phyloP scores from a whole-genome alignment of 495 filamentous ascomycete genomes.

The Aspergillus baeticus region DNA sequence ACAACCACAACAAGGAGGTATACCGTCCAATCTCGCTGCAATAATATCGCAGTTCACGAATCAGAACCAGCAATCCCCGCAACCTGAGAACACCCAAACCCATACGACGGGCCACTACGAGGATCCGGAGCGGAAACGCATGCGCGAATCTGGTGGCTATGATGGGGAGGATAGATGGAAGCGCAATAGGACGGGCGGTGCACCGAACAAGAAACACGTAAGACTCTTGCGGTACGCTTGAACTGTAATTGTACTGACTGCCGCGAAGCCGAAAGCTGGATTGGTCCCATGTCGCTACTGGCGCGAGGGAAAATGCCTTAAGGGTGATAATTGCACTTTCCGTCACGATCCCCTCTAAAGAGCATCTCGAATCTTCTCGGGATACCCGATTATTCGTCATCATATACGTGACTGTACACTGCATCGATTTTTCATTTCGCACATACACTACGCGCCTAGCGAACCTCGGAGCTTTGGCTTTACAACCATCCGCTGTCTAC shows the following conservation, averaged over 20 bases:
- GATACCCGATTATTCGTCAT: neutral
- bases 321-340: conserved; percentile 84
- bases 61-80: conserved; percentile 32
- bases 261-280: conserved; percentile 37
- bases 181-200: conserved; percentile 34
- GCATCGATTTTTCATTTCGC: conserved; percentile 7
- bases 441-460: neutral
- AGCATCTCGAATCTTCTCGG: conserved; percentile 10
- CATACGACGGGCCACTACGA: conserved; percentile 29
- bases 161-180: conserved; percentile 38
- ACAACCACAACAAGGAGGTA: conserved; percentile 29
- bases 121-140: conserved; percentile 46
- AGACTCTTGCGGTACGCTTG: conserved; percentile 3
- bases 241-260: conserved; percentile 16
- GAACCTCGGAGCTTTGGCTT: conserved; percentile 4
- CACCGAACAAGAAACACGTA: conserved; percentile 37
- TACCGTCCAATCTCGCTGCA: conserved; percentile 44
- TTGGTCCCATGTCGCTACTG: conserved; percentile 72
- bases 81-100: conserved; percentile 17
- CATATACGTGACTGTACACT: conserved; percentile 1
- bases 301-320: conserved; percentile 73
- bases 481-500: neutral
- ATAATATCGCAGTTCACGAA: conserved; percentile 49
- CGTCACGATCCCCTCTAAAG: conserved; percentile 53
- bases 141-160: conserved; percentile 33